phyloP scores from a whole-genome alignment of 2,329 filamentous ascomycete genomes.

The Calonectria pauciramosa region DNA sequence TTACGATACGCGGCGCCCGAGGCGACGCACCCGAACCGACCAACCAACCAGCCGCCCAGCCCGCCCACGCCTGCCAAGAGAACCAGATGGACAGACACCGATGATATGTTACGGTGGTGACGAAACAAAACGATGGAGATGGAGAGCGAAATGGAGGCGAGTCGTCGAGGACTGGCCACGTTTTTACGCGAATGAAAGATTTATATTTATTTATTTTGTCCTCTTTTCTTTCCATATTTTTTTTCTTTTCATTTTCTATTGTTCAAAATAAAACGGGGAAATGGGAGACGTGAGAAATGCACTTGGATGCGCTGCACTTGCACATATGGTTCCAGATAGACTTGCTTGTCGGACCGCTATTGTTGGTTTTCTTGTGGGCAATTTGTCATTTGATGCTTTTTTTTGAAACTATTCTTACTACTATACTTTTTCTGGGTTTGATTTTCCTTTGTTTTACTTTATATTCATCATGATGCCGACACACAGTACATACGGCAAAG shows the following conservation, averaged over 20 bases:
- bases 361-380: slow-evolving; percentile 25
- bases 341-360: slow-evolving; percentile 34
- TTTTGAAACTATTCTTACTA: slow-evolving; percentile 30
- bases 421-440: slow-evolving; percentile 19
- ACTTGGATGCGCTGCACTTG: slow-evolving; percentile 24
- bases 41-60: slow-evolving; percentile 1
- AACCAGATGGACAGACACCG: slow-evolving; percentile 8
- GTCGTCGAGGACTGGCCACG: slow-evolving; percentile 14
- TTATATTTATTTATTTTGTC: background rate
- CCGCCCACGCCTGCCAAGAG: slow-evolving; percentile 16
- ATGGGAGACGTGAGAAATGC: slow-evolving; percentile 20
- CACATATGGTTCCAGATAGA: slow-evolving; percentile 41
- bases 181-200: slow-evolving; percentile 20
- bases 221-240: background rate
- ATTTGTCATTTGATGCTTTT: slow-evolving; percentile 30
- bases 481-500: slow-evolving; percentile 25
- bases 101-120: slow-evolving; percentile 11
- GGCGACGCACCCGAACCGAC: slow-evolving; percentile 19
- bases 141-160: background rate
- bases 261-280: slow-evolving; percentile 31
- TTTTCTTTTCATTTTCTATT: background rate
- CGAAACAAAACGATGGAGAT: slow-evolving; percentile 13
- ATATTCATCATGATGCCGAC: slow-evolving; percentile 18
- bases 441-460: slow-evolving; percentile 31
- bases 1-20: slow-evolving; percentile 23